phyloP scores from a whole-genome alignment of 1,284 basidiomycete species.

The Laetiporus sulphureus region DNA sequence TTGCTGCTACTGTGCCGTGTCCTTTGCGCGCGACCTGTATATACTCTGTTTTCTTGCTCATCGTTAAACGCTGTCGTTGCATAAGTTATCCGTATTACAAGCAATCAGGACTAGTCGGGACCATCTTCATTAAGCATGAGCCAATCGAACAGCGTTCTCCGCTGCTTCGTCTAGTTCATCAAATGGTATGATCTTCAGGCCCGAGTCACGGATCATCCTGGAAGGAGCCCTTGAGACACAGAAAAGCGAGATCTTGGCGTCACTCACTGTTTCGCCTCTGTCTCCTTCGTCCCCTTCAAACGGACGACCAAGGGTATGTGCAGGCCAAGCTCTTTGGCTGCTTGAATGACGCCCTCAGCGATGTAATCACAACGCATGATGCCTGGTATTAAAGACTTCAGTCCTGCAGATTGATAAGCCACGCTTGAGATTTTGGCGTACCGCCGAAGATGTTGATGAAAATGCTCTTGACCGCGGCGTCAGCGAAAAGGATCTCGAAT shows the following conservation, averaged over 20 bases:
- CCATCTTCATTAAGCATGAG: conserved; percentile 20
- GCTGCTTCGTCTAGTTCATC: conserved; percentile 85
- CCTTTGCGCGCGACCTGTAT: conserved; percentile 9
- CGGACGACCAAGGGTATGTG: conserved; percentile 89
- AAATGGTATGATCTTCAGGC: conserved; percentile 88
- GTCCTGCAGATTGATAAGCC: no score
- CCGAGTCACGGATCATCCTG: conserved; percentile 89
- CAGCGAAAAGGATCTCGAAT: conserved; percentile 90
- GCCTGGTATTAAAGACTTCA: conserved; percentile 38
- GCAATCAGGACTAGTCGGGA: no score
- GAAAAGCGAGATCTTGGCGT: not conserved
- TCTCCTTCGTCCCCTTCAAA: conserved; percentile 95
- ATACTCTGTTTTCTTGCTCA: conserved; percentile 6
- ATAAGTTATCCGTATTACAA: no score
- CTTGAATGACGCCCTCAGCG: conserved; percentile 97
- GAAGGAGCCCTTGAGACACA: no score
- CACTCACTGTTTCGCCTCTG: conserved; percentile 90
- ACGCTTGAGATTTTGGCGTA: no score
- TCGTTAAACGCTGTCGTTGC: no score
- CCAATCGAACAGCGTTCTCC: conserved; percentile 76
- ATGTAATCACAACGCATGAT: conserved; percentile 99
- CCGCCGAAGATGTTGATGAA: conserved; percentile 98
- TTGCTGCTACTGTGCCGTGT: conserved; percentile 22
- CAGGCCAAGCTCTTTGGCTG: conserved; percentile 87
- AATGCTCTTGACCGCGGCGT: conserved; percentile 94